These are phyloP conservation scores for Macrophomina phaseolina DNA, from an alignment of 2,329 filamentous ascomycete species.

Conservation along the genomic window DNA sequence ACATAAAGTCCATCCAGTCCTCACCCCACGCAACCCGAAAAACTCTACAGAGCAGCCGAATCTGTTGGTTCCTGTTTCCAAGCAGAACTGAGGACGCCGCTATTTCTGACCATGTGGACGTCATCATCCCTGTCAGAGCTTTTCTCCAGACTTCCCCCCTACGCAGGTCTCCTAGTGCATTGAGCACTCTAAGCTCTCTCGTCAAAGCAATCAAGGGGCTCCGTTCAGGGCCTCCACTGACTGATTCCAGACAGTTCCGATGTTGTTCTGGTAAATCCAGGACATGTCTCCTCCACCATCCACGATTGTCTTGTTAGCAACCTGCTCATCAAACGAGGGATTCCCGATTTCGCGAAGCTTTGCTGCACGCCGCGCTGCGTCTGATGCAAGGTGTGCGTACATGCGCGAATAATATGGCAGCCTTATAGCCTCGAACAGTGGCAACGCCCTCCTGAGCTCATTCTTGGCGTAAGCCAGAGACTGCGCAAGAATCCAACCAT, in stretches of 20 bases:
- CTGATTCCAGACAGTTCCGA: conserved; percentile 44
- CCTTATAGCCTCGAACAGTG: conserved; percentile 48
- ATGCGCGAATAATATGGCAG: conserved; percentile 51
- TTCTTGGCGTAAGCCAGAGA: conserved; percentile 35
- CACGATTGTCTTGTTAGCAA: conserved; percentile 39
- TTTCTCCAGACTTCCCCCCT: too few relatives aligned
- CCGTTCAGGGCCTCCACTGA: neutral
- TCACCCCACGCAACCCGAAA: too few relatives aligned
- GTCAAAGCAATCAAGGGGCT: neutral
- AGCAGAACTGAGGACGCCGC: too few relatives aligned
- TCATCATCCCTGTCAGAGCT: too few relatives aligned
- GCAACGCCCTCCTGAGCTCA: conserved; percentile 37
- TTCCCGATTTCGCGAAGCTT: conserved; percentile 31
- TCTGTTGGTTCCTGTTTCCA: too few relatives aligned
- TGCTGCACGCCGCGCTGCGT: conserved; percentile 26
- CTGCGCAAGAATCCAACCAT: conserved; percentile 52
- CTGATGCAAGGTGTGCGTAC: conserved; percentile 41
- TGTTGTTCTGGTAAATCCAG: conserved; percentile 53
- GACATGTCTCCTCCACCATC: conserved; percentile 44
- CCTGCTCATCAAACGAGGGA: conserved; percentile 35
- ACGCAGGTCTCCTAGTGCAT: neutral
- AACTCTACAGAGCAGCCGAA: too few relatives aligned
- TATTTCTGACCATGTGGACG: too few relatives aligned
- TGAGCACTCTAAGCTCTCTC: too few relatives aligned
- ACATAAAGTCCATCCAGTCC: too few relatives aligned